phyloP scores from a whole-genome alignment of 2,329 filamentous ascomycete genomes.

The Tothia fuscella region DNA sequence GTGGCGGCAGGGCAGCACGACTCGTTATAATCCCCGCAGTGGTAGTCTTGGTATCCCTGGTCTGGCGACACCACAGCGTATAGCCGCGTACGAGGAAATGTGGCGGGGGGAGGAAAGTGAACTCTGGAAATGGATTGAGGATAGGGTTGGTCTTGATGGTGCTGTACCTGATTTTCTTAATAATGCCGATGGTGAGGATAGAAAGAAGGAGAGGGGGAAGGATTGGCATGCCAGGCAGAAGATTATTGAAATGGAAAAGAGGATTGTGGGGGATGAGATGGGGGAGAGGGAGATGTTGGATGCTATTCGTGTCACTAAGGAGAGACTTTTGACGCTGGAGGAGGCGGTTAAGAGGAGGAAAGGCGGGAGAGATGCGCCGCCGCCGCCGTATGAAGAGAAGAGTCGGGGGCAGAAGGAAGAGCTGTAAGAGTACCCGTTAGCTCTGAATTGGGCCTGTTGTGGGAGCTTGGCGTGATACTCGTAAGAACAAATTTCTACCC shows the following conservation, averaged over 20 bases:
- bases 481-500: too few species aligned
- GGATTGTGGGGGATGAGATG: conserved; percentile 50
- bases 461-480: too few species aligned
- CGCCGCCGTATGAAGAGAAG: too few species aligned
- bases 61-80: conserved; percentile 41
- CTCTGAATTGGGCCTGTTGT: too few species aligned
- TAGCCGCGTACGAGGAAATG: conserved; percentile 83
- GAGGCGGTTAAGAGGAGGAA: conserved; percentile 51
- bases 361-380: background rate
- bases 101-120: conserved; percentile 82
- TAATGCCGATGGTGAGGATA: conserved; percentile 16
- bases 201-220: conserved; percentile 33
- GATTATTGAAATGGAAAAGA: conserved; percentile 44
- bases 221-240: too few species aligned
- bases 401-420: too few species aligned
- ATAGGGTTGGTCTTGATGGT: conserved; percentile 61
- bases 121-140: conserved; percentile 87
- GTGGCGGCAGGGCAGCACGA: conserved; percentile 38
- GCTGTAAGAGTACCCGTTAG: too few species aligned
- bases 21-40: conserved; percentile 13
- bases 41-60: conserved; percentile 26
- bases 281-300: conserved; percentile 63
- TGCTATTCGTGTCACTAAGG: conserved; percentile 75
- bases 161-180: conserved; percentile 30
- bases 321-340: conserved; percentile 68